Base-by-base conservation (phyloP, 768 basidiomycete species). In the Rhodotorula paludigena region DNA sequence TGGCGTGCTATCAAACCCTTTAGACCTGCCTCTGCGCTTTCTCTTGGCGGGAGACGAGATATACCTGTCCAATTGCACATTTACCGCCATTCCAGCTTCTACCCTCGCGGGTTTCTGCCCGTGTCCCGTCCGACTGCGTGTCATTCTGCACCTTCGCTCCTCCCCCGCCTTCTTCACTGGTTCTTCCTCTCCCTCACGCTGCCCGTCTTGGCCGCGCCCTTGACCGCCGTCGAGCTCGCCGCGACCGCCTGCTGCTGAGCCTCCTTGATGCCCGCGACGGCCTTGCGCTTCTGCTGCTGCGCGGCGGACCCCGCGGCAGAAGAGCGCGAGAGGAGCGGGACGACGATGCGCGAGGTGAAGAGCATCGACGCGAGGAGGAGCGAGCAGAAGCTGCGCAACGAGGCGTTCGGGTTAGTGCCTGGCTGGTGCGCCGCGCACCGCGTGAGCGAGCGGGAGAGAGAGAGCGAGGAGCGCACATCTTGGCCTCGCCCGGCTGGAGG, bases 361-460 rank as follows among this genome's bases (percentile, higher is more conserved):
- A 72, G 63, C 63, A 72, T 64, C 15, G n/a, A n/a, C 11, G 60
- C 44, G 52, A 72, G 63, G 44, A 68, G 56, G 51, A 72, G 56
- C 11, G 71, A 65, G 57, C 71, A 72, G 42, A 60, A 52, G 45
- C 70, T 68, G 56, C 28, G 23, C 15, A 11, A 1, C 12, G n/a
- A 18, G 35, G 36, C 1, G 30, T 8, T 21, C 32, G 39, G n/a
- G 41, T 41, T 20, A 41, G 41, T 41, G 41, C 41, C 41, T n/a
- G n/a, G n/a, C n/a, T n/a, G n/a, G n/a, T n/a, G n/a, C n/a, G n/a
- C n/a, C n/a, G n/a, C n/a, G n/a, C n/a, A n/a, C n/a, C n/a, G n/a
- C n/a, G 5, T 9, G 16, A 59, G 32, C 30, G 14, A 23, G 23
- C 12, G 28, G 25, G 38, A 21, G 14, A 14, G 20, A 8, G 47